Conservation (phyloP, 768 basidiomycete species). For the Russula sp. region DNA sequence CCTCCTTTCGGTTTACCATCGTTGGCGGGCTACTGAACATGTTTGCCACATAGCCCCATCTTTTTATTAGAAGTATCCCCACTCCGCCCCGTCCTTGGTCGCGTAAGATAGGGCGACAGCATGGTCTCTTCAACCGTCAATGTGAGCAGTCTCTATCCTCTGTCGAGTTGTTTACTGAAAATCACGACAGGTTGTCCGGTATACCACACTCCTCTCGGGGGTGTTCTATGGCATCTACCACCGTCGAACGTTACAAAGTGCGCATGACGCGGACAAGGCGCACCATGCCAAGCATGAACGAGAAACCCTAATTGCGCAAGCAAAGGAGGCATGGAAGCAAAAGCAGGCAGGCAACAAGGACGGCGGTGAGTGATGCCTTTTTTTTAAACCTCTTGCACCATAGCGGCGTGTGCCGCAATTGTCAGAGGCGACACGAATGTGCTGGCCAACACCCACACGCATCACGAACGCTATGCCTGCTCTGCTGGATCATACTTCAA, state of each 20-base stretch:
- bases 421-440: not conserved
- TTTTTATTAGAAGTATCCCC: slow-evolving; percentile 2
- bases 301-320: slow-evolving; percentile 73
- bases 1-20: not conserved
- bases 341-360: slow-evolving; percentile 52
- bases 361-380: slow-evolving; percentile 42
- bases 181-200: slow-evolving; percentile 67
- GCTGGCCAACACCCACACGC: not conserved
- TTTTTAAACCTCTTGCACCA: not conserved
- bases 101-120: slow-evolving; percentile 16
- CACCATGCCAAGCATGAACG: slow-evolving; percentile 66
- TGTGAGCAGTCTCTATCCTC: slow-evolving; percentile 2
- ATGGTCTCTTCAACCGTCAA: slow-evolving; percentile 21
- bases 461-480: not conserved
- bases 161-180: not conserved
- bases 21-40: not conserved
- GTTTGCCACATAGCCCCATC: not conserved
- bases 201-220: slow-evolving; percentile 82
- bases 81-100: slow-evolving; percentile 10
- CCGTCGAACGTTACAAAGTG: slow-evolving; percentile 79
- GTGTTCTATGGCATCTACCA: slow-evolving; percentile 90
- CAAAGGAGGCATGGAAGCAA: slow-evolving; percentile 86
- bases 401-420: not conserved
- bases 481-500: not conserved
- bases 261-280: slow-evolving; percentile 69